Evolutionary conservation across 2,329 filamentous ascomycete species (phyloP).

Genomic region (Trichoderma simmonsii): DNA sequence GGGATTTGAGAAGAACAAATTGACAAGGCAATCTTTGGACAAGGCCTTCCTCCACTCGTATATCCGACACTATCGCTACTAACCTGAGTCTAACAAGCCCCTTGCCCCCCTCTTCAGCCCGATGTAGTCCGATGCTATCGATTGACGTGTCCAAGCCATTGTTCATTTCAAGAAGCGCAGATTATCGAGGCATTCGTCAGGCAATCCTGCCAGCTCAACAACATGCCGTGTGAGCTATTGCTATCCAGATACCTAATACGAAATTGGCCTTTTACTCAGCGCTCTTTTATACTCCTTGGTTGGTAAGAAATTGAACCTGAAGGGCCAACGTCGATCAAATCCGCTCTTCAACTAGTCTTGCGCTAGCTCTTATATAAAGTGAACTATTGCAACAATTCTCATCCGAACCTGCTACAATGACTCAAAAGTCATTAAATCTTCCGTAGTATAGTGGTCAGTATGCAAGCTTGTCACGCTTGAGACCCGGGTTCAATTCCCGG

Average conservation of each 20-base stretch:
- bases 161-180: background rate
- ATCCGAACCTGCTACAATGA: constrained; percentile 19
- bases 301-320: background rate
- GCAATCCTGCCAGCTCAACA: background rate
- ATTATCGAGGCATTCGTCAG: background rate
- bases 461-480: constrained; percentile 27
- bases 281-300: background rate
- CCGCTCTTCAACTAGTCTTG: background rate
- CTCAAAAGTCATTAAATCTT: constrained; percentile 20
- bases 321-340: background rate
- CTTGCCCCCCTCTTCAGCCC: background rate
- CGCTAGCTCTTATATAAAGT: background rate
- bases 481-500: constrained; percentile 27
- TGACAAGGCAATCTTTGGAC: background rate
- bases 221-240: background rate
- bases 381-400: background rate
- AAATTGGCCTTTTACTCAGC: background rate
- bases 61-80: background rate
- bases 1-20: no score
- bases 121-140: background rate
- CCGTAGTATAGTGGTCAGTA: constrained; percentile 28
- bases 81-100: background rate
- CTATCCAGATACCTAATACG: background rate
- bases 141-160: background rate
- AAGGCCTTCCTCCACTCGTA: background rate